Conservation (phyloP, 176 grass and related monocot species). For the Hordeum marinum region DNA sequence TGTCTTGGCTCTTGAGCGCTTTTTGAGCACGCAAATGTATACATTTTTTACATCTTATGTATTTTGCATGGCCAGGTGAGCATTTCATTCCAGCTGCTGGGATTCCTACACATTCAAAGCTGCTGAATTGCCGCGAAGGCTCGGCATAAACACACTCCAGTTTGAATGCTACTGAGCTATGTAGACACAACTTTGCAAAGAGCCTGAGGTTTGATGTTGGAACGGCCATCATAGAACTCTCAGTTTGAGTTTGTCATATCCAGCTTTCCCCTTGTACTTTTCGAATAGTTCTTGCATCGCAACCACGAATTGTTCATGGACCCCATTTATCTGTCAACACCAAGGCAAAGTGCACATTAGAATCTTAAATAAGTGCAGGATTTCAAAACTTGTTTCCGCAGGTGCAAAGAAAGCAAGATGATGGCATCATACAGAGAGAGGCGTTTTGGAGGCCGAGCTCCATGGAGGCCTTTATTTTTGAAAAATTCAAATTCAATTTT, state of each 20-base stretch:
- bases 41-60: not conserved
- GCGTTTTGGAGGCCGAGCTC: too few species aligned
- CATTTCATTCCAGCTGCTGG: not conserved
- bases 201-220: not conserved
- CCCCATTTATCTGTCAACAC: slow-evolving; percentile 59
- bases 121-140: not conserved
- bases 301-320: slow-evolving; percentile 53
- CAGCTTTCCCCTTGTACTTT: slow-evolving; percentile 67
- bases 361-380: not conserved
- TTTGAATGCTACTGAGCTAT: not conserved
- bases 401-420: not conserved
- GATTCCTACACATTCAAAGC: not conserved
- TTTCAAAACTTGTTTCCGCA: not conserved
- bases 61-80: not conserved
- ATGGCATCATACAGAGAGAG: not conserved
- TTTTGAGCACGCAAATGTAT: not conserved
- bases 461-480: too few species aligned
- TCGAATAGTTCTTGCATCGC: slow-evolving; percentile 68
- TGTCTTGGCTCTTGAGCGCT: not conserved
- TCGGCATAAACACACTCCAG: not conserved
- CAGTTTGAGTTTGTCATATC: slow-evolving; percentile 56
- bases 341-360: not conserved
- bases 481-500: too few species aligned
- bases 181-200: not conserved
- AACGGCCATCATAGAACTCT: slow-evolving; percentile 55